Percentiles rank a stretch among this genome's conserved stretches.
Evolutionary conservation across 1,284 basidiomycete genomes (phyloP).

Genomic region (Ustilago cynodontis): DNA sequence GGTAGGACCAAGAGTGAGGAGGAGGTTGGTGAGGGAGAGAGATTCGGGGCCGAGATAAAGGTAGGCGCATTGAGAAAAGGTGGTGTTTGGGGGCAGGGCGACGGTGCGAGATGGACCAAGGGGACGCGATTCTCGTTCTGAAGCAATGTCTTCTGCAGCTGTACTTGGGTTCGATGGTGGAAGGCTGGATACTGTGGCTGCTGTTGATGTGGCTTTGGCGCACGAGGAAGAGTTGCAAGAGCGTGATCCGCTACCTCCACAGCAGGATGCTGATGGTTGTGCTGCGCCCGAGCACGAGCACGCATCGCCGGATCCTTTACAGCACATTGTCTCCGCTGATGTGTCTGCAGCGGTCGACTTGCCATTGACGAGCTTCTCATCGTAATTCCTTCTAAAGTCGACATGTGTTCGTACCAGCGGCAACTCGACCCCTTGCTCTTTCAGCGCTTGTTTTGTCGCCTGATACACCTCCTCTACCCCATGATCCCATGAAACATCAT

Average conservation of each 20-base stretch:
- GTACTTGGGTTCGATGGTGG: constrained; percentile 32
- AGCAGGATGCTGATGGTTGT: constrained; percentile 11
- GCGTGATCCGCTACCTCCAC: constrained; percentile 15
- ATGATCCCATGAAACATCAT: constrained; percentile 84
- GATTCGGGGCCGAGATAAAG: constrained; percentile 88
- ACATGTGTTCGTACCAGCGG: constrained; percentile 53
- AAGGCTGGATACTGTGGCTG: constrained; percentile 54
- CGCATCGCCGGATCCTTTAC: not conserved
- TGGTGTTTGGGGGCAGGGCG: constrained; percentile 18
- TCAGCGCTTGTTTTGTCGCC: constrained; percentile 71
- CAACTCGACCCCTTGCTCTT: constrained; percentile 23
- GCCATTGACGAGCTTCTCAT: constrained; percentile 44
- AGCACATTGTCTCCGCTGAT: constrained; percentile 7
- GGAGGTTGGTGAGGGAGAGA: constrained; percentile 83
- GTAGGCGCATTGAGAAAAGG: constrained; percentile 70
- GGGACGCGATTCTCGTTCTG: constrained; percentile 55
- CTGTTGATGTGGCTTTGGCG: constrained; percentile 21
- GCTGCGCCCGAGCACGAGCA: not conserved
- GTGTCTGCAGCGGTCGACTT: constrained; percentile 5
- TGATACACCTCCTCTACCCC: constrained; percentile 42
- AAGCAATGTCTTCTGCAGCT: constrained; percentile 46
- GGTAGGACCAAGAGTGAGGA: constrained; percentile 70
- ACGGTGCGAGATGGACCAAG: constrained; percentile 41
- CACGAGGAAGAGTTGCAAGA: constrained; percentile 13
- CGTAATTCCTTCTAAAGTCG: constrained; percentile 55